Evolutionary conservation across 768 basidiomycete genomes (phyloP).

Genomic region (Amylocystis lapponica): DNA sequence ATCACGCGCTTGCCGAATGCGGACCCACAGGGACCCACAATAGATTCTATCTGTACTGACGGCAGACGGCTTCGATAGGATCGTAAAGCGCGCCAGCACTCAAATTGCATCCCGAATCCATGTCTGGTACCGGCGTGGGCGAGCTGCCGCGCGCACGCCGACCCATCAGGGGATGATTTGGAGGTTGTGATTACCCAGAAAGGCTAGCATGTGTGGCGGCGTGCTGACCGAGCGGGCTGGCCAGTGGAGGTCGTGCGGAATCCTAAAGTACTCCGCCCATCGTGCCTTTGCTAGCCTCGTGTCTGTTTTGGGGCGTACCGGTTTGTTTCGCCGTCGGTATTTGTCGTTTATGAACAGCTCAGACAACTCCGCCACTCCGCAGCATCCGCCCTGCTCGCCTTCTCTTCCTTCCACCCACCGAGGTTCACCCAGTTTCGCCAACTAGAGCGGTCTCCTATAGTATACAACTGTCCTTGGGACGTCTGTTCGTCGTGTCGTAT

Average conservation of each 20-base stretch:
- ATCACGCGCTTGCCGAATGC: too few relatives aligned
- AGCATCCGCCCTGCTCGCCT: slow-evolving; percentile 8
- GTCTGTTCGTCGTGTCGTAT: slow-evolving; percentile 21
- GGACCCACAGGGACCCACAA: slow-evolving; percentile 29
- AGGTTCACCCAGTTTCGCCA: slow-evolving; percentile 7
- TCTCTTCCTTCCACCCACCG: slow-evolving; percentile 10
- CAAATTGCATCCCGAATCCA: too few relatives aligned
- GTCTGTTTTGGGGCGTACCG: slow-evolving; percentile 1
- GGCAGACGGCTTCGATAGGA: too few relatives aligned
- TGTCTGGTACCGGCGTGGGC: too few relatives aligned
- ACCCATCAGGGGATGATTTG: too few relatives aligned
- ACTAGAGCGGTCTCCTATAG: slow-evolving; percentile 11
- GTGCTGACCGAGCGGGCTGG: neutral
- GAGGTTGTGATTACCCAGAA: neutral
- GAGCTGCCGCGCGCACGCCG: too few relatives aligned
- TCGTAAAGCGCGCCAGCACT: too few relatives aligned
- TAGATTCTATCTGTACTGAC: slow-evolving; percentile 6
- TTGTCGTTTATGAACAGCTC: neutral
- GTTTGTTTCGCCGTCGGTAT: slow-evolving; percentile 6
- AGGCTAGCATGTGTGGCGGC: slow-evolving; percentile 3
- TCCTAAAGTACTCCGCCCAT: slow-evolving; percentile 2
- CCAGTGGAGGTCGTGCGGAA: neutral
- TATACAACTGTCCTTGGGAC: slow-evolving; percentile 21
- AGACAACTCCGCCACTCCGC: slow-evolving; percentile 22
- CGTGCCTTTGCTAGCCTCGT: slow-evolving; percentile 8